A percentile compares a stretch with the other conserved stretches of the same genome.
Conservation (phyloP, 2,329 filamentous ascomycete genomes). For the Massarina eburnea region DNA sequence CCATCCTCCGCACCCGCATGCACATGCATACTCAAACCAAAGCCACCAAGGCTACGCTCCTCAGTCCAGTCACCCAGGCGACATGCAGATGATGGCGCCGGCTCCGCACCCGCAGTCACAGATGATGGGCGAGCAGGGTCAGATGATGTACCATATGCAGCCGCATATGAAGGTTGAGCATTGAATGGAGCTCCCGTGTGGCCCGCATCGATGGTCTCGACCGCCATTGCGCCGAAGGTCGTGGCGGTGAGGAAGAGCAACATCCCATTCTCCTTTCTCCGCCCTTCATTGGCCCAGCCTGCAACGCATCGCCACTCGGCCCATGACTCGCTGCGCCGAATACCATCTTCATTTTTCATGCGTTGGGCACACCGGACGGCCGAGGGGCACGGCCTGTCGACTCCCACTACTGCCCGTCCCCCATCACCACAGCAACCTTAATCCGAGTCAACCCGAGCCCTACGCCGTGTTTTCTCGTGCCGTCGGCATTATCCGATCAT, state of each 20-base stretch:
- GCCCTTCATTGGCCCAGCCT: background rate
- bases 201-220: background rate
- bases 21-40: conserved; percentile 30
- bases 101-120: conserved; percentile 34
- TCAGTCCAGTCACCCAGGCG: conserved; percentile 36
- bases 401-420: no score
- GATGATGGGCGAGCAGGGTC: conserved; percentile 44
- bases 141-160: conserved; percentile 45
- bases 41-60: conserved; percentile 38
- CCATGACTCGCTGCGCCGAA: no score
- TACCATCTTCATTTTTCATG: no score
- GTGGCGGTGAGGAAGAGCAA: conserved; percentile 7
- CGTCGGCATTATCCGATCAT: background rate
- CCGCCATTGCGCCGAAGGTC: background rate
- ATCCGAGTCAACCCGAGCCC: no score
- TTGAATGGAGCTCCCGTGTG: conserved; percentile 14
- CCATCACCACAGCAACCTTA: no score
- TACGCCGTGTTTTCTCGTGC: no score
- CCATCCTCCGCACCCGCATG: conserved; percentile 29
- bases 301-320: background rate
- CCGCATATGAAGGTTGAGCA: conserved; percentile 46
- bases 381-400: no score
- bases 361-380: no score
- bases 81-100: conserved; percentile 43
- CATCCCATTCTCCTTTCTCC: background rate